Evolutionary conservation across 1,284 basidiomycete genomes (phyloP), one percentile per base, ranked within the genome.

Genomic region (Melampsora americana): DNA sequence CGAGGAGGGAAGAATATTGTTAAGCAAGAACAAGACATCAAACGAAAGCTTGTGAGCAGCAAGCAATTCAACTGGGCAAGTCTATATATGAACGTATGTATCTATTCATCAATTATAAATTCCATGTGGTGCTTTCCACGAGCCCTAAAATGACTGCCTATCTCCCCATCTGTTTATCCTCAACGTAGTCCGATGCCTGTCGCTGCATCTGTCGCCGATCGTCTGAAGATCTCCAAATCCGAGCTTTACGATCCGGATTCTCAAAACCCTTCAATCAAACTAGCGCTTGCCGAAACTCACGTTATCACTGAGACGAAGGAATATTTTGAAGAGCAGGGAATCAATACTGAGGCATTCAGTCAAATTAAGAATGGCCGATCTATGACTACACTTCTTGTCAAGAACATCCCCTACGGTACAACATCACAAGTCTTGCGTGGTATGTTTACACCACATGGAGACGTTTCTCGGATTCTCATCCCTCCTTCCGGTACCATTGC

Each of bases 381-480:
- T 1, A 82, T 84, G 1, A 95, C 92, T 0, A 89, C 87, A 62
- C 90, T 98, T 75, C 87, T 99, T 11, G 92, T 98, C 78, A 99
- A 99, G 85, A 98, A 99, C 84, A 94, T 99, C 61, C 95, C 95
- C 0, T 96, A 92, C 80, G 93, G 93, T 18, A 97, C 94, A 0
- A 88, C 89, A 0, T 84, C 85, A 0, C 87, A 89, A 14, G 88
- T 91, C 78, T 87, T 98, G 23, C 87, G 88, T 44, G 89, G 90
- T 78, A 82, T 98, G 60, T 96, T 99, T 81, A 87, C 88, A 42
- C 86, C 87, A 0, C 89, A 92, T 80, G 95, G 94, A 7, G 85
- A 87, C 72, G 85, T 96, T n/a, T 86, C 83, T 30, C 87, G 91
- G 20, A 88, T 96, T 3, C 84, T 98, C 2, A 88, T 98, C 0